phyloP scores from a whole-genome alignment of 2,329 filamentous ascomycete genomes.

The Coniochaeta hoffmannii region DNA sequence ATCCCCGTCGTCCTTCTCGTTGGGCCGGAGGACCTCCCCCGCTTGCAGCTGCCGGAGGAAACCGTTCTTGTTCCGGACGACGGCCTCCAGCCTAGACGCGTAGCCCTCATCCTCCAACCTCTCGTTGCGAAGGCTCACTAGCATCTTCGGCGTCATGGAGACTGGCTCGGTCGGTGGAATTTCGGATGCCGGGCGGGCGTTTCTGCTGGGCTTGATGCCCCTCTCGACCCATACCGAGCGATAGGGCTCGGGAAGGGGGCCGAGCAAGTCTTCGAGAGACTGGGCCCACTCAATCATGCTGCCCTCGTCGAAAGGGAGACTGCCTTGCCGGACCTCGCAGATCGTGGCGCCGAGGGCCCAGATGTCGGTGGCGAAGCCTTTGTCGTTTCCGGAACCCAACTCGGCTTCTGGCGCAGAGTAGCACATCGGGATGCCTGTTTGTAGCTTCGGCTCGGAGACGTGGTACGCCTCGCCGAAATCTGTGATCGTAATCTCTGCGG shows the following conservation, averaged over 20 bases:
- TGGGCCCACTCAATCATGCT: neutral
- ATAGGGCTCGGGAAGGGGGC: neutral
- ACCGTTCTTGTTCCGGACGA: neutral
- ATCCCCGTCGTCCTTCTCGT: neutral
- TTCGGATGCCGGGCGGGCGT: too few species aligned
- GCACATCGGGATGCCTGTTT: neutral
- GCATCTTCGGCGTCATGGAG: neutral
- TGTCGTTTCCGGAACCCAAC: neutral
- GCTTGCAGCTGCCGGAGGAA: neutral
- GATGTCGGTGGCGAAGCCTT: neutral
- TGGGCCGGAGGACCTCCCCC: neutral
- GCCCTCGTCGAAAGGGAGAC: too few species aligned
- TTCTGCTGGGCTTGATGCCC: neutral
- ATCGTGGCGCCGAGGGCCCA: neutral
- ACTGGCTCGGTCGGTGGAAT: neutral
- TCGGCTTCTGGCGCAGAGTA: neutral
- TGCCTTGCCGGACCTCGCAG: neutral
- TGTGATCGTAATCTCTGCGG: neutral
- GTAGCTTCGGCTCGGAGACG: neutral
- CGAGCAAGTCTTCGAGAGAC: neutral
- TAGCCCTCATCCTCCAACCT: neutral
- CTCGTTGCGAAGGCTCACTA: neutral
- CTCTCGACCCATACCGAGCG: neutral
- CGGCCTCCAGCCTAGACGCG: neutral
- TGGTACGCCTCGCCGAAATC: neutral